Evolutionary conservation across 352 stramenopile genomes (phyloP), one percentile per base, ranked within the genome.

Genomic region (Pythium aphanidermatum): DNA sequence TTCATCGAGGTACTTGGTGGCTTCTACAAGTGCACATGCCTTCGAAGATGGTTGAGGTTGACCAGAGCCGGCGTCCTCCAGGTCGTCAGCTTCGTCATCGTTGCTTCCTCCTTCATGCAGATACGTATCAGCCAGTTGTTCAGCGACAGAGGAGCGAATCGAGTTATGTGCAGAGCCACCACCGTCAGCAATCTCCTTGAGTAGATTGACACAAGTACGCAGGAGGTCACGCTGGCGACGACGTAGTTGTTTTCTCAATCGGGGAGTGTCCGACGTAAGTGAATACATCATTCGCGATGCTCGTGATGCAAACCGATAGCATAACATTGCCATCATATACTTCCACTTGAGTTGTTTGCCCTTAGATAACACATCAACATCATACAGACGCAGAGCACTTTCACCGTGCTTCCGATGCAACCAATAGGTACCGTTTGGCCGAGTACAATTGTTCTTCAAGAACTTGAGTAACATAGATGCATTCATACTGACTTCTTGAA

Each of bases 241-340:
- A 21, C 76, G 76, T 4, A 93, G 61, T 33, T 90, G 74, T 17
- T 63, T 53, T 35, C 88, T 78, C 0, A 93, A 38, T 1, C 67
- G 55, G 0, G 78, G 77, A 0, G 68, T 68, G 17, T 82, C 74
- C 20, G 46, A 46, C 0, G 78, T 74, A 19, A 91, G 41, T 6
- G 74, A 88, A 17, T 71, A 68, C 17, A 79, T 65, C 13, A 93
- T 63, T 9, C 82, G 63, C 0, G 72, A 83, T 3, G 79, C 79
- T 8, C 82, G 70, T 20, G 75, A 74, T 16, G 82, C 82, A 44
- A 93, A 93, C 1, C 82, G 78, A 54, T 92, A 91, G 58, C 82
- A 93, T 13, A 93, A 58, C 82, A 93, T 93, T 24, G 82, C 79
- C 76, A 91, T 90, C 78, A 91, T 91, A 51, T 93, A 93, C 65